These are phyloP conservation scores for Climacium dendroides DNA, from an alignment of 225 moss, liverwort and hornwort genomes.

Conservation along the genomic window DNA sequence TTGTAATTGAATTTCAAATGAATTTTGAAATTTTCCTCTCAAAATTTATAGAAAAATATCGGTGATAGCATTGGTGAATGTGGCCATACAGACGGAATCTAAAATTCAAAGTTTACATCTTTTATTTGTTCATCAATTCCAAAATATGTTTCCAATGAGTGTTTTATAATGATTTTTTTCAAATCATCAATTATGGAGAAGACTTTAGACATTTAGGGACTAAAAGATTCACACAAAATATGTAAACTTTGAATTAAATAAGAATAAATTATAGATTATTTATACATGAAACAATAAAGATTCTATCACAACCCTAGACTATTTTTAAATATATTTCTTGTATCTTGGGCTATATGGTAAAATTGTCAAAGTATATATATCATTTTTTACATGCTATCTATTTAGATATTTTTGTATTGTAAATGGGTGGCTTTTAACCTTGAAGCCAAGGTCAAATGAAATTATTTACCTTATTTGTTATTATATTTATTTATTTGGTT, in stretches of 20 bases:
- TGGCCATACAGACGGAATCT: too few species aligned
- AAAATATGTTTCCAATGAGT: too few species aligned
- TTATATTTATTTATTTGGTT: too few species aligned
- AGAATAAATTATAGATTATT: not conserved
- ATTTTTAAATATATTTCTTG: not conserved
- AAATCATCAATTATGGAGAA: too few species aligned
- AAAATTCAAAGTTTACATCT: too few species aligned
- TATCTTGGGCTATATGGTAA: not conserved
- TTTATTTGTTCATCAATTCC: too few species aligned
- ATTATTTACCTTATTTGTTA: not conserved
- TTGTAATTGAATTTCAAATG: too few species aligned
- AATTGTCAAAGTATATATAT: not conserved
- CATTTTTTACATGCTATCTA: fast-evolving
- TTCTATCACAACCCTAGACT: not conserved
- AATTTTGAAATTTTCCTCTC: too few species aligned
- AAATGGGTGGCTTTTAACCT: not conserved
- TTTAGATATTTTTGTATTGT: not conserved
- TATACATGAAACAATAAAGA: not conserved
- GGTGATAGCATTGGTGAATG: too few species aligned
- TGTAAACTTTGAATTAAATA: not conserved
- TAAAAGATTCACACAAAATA: not conserved
- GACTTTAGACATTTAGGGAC: too few species aligned
- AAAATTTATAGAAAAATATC: too few species aligned
- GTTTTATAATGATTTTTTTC: too few species aligned
- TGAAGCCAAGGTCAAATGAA: not conserved